Evolutionary conservation across 2,329 filamentous ascomycete species (phyloP).

Genomic region (Cytospora mali): DNA sequence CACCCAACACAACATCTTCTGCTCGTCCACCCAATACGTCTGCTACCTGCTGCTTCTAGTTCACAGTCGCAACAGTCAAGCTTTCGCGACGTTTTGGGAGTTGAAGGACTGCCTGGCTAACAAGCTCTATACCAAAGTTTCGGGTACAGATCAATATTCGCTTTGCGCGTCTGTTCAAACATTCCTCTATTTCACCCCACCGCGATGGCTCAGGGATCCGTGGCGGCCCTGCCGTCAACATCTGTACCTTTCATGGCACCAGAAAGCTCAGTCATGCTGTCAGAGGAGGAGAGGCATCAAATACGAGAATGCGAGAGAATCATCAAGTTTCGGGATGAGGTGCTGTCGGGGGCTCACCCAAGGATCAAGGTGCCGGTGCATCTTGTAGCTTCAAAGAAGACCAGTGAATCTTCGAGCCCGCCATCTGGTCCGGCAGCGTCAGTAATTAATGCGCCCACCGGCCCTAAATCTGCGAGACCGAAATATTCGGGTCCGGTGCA

Average conservation of each 20-base stretch:
- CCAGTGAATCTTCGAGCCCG: constrained; percentile 30
- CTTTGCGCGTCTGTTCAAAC: constrained; percentile 15
- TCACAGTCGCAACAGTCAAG: not conserved
- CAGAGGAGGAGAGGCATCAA: constrained; percentile 57
- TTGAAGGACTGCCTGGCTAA: constrained; percentile 18
- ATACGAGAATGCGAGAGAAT: constrained; percentile 77
- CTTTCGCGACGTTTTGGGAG: constrained; percentile 8
- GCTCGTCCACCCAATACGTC: constrained; percentile 4
- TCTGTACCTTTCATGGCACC: constrained; percentile 18
- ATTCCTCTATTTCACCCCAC: not conserved
- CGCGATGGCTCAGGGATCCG: constrained; percentile 31
- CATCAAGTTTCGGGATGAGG: constrained; percentile 75
- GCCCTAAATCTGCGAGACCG: constrained; percentile 23
- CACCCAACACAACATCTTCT: constrained; percentile 7
- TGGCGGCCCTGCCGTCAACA: constrained; percentile 22
- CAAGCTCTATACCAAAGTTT: constrained; percentile 8
- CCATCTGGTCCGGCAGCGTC: constrained; percentile 21
- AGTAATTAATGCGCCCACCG: constrained; percentile 22
- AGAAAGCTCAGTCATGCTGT: constrained; percentile 32
- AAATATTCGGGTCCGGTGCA: constrained; percentile 25
- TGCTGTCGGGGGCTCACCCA: constrained; percentile 76
- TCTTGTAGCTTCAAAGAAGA: constrained; percentile 36
- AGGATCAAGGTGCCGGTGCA: constrained; percentile 58
- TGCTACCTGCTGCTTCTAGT: constrained; percentile 4
- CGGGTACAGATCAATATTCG: constrained; percentile 16